Evolutionary conservation across 768 basidiomycete genomes (phyloP), one percentile per base, ranked within the genome.

Genomic region (Tricholoma sp.): DNA sequence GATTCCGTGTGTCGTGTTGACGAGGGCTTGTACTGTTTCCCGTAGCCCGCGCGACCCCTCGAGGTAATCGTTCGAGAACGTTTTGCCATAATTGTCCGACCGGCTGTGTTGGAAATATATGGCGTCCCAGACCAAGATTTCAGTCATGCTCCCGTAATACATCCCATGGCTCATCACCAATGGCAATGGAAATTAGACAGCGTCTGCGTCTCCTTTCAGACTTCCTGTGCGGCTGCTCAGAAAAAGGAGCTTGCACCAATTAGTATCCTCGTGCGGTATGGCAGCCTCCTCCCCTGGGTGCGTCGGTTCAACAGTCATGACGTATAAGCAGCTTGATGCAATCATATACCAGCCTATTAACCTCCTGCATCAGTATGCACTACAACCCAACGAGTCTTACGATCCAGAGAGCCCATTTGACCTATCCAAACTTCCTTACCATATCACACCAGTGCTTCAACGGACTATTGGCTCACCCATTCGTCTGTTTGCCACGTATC

Each of bases 141-240:
- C 29, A 56, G 66, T n/a, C 55, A 59, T 16, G 56, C 39, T 45
- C 58, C 34, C 5, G 58, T 71, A 34, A 66, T 81, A 4, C 70
- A 75, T 34, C 83, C 85, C 1, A 63, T 81, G 41, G 71, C 76
- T 12, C 68, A 67, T 29, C 73, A 81, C 68, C 66, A 69, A 52
- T 85, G 82, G 74, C 81, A 73, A 45, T 86, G 82, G 81, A 74
- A 71, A n/a, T 71, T 85, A 41, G 84, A 86, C 67, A 78, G 71
- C 29, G 72, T 81, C 59, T 68, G 72, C 27, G 68, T 84, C 35
- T 66, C 66, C 45, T 61, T 69, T 2, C 74, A 77, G 57, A 67
- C 64, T 12, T 62, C 64, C 50, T 64, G 64, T 39, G 57, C 65
- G 14, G 59, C 59, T 51, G 50, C 56, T 16, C 54, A 34, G 31